Conservation (phyloP, 2,329 filamentous ascomycete genomes). For the Colletotrichum simmondsii region DNA sequence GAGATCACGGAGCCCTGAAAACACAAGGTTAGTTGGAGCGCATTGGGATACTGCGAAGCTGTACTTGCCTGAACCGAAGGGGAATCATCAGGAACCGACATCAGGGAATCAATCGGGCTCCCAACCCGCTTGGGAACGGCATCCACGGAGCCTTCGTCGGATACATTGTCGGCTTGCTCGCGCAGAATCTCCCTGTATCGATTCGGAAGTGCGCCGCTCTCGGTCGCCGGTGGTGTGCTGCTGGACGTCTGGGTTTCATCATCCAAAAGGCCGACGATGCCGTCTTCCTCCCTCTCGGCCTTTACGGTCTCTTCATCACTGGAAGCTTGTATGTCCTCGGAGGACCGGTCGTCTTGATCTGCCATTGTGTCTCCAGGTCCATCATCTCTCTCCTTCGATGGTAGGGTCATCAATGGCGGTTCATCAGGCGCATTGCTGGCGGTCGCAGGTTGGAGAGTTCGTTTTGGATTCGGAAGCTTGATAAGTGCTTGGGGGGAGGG, state of each 20-base stretch:
- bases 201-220: constrained; percentile 50
- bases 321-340: constrained; percentile 49
- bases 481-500: constrained; percentile 8
- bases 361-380: constrained; percentile 57
- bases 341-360: constrained; percentile 58
- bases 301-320: constrained; percentile 57
- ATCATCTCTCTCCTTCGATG: constrained; percentile 42
- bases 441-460: constrained; percentile 21
- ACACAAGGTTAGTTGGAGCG: constrained; percentile 18
- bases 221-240: constrained; percentile 39
- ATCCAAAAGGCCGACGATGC: constrained; percentile 48
- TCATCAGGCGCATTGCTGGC: constrained; percentile 33
- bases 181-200: constrained; percentile 58
- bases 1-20: constrained; percentile 67
- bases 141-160: constrained; percentile 66
- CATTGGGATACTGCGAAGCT: background rate
- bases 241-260: constrained; percentile 45
- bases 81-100: constrained; percentile 84
- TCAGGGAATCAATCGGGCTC: constrained; percentile 75
- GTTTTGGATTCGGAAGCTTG: constrained; percentile 21
- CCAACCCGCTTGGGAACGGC: constrained; percentile 64
- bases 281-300: constrained; percentile 47
- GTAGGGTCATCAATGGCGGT: constrained; percentile 35
- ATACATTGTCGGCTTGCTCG: constrained; percentile 55
- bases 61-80: constrained; percentile 80